Conservation (phyloP, 2,329 filamentous ascomycete genomes). For the Metarhizium guizhouense region DNA sequence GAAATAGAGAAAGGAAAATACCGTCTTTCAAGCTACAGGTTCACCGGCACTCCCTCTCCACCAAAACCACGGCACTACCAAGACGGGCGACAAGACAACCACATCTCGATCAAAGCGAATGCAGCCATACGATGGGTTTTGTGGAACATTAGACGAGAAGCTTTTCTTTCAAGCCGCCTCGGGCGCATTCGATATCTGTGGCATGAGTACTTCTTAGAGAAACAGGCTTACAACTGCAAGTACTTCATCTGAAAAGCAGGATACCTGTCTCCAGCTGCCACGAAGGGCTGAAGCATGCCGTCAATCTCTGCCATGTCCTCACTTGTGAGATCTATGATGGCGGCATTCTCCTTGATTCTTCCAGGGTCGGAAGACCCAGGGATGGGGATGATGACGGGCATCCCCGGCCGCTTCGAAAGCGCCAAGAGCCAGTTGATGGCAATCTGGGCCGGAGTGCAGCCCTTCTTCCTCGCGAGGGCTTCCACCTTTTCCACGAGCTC, state of each 20-base stretch:
- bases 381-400: conserved; percentile 55
- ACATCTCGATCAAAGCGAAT: too few species aligned
- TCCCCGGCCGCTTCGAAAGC: conserved; percentile 39
- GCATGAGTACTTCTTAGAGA: too few species aligned
- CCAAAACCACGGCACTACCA: neutral
- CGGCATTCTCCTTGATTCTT: conserved; percentile 28
- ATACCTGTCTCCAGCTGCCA: conserved; percentile 39
- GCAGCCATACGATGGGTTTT: too few species aligned
- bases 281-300: too few species aligned
- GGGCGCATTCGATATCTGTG: too few species aligned
- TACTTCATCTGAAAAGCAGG: conserved; percentile 13
- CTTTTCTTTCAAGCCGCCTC: too few species aligned
- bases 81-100: neutral
- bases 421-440: conserved; percentile 55
- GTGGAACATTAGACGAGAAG: too few species aligned
- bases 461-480: conserved; percentile 30
- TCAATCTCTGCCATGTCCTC: too few species aligned
- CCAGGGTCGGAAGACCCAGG: conserved; percentile 51
- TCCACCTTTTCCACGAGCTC: conserved; percentile 29
- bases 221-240: neutral
- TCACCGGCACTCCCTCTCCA: too few species aligned
- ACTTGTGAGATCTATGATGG: too few species aligned
- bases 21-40: too few species aligned
- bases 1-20: too few species aligned
- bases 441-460: conserved; percentile 47